Evolutionary conservation across 2,329 filamentous ascomycete genomes (phyloP), one percentile per base, ranked within the genome.

Genomic region (Basipetospora chlamydospora): DNA sequence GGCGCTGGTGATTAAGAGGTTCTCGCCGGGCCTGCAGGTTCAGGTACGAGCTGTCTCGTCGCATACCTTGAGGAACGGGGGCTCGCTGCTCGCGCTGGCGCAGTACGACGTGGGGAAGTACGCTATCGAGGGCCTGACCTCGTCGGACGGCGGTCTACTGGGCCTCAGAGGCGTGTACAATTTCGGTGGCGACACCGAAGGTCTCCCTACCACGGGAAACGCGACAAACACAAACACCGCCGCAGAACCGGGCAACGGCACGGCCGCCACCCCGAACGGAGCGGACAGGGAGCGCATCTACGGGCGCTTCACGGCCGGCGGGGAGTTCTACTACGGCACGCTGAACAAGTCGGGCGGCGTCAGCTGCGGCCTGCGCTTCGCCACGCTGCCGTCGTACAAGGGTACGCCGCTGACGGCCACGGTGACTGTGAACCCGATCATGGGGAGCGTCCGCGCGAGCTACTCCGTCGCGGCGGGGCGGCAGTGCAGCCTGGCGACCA

Each of bases 391-490:
- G 37, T 71, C 66, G 39, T 81, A 81, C 52, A 76, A 75, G 16
- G 87, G 87, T 21, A 92, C 92, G 36, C 90, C 90, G 2, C 77
- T 96, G 48, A 94, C 87, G 6, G 85, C 94, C 49, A 95, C 90
- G 2, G 62, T 96, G 47, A 96, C 88, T 6, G 58, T 95, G 33
- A 96, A 94, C 47, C 90, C 90, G 4, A 64, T 98, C 33, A 95
- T 95, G 74, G 90, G 90, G 13, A 93, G 84, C 51, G 68, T 98
- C 41, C 87, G 81, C 39, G 84, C 86, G 25, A 93, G 77, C 12
- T 98, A 98, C 54, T 83, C 90, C 0, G 83, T 96, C 33, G 80
- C 84, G 49, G 88, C 88, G 2, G 85, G 85, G 3, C 73, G 73
- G 23, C 76, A 85, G 48, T 73, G 93, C 46, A 82, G 85, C 9